Conservation (phyloP, 805 yeast species). For the Ogataea zsoltii region DNA sequence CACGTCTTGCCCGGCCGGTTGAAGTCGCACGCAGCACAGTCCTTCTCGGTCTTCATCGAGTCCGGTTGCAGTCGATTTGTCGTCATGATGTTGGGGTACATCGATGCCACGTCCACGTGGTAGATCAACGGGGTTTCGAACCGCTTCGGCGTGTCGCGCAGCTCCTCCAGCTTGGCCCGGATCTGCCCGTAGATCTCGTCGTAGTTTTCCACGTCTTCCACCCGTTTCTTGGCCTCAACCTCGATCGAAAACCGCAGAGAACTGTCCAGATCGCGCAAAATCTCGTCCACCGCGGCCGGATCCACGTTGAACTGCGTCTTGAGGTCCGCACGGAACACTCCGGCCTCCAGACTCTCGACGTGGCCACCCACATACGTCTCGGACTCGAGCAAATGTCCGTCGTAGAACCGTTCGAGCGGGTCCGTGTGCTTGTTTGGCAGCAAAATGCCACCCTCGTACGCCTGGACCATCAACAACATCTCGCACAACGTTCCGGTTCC, state of each 20-base stretch:
- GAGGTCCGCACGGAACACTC: constrained; percentile 92
- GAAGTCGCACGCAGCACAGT: constrained; percentile 97
- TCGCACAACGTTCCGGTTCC: constrained; percentile 99
- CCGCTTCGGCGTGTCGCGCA: constrained; percentile 64
- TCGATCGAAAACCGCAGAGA: constrained; percentile 82
- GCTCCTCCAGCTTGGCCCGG: constrained; percentile 50
- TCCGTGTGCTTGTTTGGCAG: constrained; percentile 94
- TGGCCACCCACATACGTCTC: constrained; percentile 99
- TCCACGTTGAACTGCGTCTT: constrained; percentile 75
- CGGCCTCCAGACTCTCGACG: constrained; percentile 96
- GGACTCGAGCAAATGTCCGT: constrained; percentile 90
- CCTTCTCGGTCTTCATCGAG: constrained; percentile 92
- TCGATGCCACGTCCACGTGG: constrained; percentile 98
- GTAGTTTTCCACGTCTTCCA: constrained; percentile 79
- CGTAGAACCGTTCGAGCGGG: constrained; percentile 90
- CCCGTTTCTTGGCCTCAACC: constrained; percentile 70
- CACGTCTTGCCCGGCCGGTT: constrained; percentile 93
- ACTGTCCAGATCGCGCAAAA: constrained; percentile 67
- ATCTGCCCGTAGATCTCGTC: constrained; percentile 71
- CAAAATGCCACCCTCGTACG: constrained; percentile 72
- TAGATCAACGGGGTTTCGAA: constrained; percentile 83
- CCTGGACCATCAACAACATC: constrained; percentile 96
- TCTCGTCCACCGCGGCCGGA: constrained; percentile 78
- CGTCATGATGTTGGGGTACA: constrained; percentile 99
- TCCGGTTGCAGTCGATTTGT: constrained; percentile 97